Evolutionary conservation across 2,329 filamentous ascomycete species (phyloP).

Genomic region (Orbilia oligospora): DNA sequence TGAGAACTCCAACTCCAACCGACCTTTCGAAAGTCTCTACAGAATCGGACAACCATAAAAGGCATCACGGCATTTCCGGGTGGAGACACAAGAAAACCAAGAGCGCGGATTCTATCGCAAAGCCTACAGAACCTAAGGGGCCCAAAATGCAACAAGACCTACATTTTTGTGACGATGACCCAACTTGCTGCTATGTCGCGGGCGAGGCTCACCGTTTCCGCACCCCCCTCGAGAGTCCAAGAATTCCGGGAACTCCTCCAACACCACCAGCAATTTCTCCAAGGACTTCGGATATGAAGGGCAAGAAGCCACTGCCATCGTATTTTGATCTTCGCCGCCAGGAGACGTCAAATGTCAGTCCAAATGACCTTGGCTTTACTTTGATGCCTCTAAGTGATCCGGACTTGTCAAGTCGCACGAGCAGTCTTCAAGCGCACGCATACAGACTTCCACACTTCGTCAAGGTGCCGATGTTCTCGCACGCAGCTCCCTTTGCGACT

Average conservation of each 20-base stretch:
- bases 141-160: neutral
- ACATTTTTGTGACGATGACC: conserved; percentile 17
- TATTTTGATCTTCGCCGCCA: conserved; percentile 56
- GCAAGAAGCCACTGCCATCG: conserved; percentile 39
- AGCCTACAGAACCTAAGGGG: neutral
- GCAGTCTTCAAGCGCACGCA: conserved; percentile 11
- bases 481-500: conserved; percentile 49
- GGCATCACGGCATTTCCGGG: conserved; percentile 2
- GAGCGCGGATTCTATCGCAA: conserved; percentile 17
- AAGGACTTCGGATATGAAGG: conserved; percentile 14
- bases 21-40: conserved; percentile 25
- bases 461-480: conserved; percentile 51
- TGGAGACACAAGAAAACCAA: conserved; percentile 39
- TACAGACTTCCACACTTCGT: conserved; percentile 49
- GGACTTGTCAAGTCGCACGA: conserved; percentile 3
- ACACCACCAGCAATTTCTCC: conserved; percentile 40
- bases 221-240: conserved; percentile 46
- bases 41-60: conserved; percentile 18
- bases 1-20: conserved; percentile 29
- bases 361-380: conserved; percentile 43
- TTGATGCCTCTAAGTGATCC: conserved; percentile 55
- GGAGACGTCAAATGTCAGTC: conserved; percentile 41
- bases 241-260: conserved; percentile 38
- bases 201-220: conserved; percentile 53
- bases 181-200: conserved; percentile 35